A percentile compares a stretch with the other conserved stretches of the same genome.
These are phyloP conservation scores for Coniochaeta hoffmannii DNA, from an alignment of 2,329 filamentous ascomycete species.

Conservation along the genomic window DNA sequence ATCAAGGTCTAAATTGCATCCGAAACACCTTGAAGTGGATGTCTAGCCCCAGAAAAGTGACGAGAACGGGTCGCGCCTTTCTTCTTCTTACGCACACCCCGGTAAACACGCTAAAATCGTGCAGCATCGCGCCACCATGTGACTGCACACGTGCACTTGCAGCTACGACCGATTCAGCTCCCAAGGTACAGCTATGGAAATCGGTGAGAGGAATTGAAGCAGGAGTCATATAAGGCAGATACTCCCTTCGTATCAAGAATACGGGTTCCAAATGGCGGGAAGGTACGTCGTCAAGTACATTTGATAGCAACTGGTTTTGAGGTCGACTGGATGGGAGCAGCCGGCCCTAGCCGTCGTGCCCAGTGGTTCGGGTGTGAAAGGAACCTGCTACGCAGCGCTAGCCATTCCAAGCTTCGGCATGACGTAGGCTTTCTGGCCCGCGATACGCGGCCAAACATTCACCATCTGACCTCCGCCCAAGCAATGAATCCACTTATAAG, in stretches of 20 bases:
- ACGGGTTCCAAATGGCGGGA: too few species aligned
- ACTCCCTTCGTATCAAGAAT: too few species aligned
- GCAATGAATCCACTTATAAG: constrained; percentile 3
- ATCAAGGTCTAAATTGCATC: neutral
- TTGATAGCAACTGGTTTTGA: neutral
- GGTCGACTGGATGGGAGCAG: neutral
- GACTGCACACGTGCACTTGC: neutral
- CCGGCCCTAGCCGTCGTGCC: constrained; percentile 1
- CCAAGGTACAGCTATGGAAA: too few species aligned
- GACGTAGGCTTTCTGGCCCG: neutral
- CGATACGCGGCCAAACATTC: neutral
- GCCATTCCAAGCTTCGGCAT: constrained; percentile 1
- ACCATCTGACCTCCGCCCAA: neutral
- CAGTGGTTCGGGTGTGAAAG: neutral
- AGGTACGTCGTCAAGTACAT: too few species aligned
- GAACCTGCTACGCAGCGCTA: neutral
- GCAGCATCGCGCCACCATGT: neutral
- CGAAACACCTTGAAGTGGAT: neutral
- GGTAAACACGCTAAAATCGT: neutral
- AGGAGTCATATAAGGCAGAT: too few species aligned
- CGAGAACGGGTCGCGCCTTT: neutral
- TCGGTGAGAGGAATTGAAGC: too few species aligned
- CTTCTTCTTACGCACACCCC: too few species aligned
- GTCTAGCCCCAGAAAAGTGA: neutral
- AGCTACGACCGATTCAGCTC: too few species aligned